phyloP scores from a whole-genome alignment of 2,329 filamentous ascomycete genomes.

The Sporothrix pallida region DNA sequence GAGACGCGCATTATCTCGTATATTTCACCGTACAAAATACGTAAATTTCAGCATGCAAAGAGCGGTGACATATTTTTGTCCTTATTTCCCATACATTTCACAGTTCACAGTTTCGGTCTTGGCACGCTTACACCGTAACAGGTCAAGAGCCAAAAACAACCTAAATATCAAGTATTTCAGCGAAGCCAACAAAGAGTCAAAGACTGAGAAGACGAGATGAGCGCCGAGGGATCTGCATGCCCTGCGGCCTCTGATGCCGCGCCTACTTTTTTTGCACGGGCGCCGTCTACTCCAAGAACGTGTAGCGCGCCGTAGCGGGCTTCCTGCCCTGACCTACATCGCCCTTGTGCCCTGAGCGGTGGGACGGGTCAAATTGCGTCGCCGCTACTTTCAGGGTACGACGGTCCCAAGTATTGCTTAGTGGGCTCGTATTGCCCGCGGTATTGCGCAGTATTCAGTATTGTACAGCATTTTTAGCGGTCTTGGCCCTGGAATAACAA shows the following conservation, averaged over 20 bases:
- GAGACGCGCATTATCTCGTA: neutral
- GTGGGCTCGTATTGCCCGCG: neutral
- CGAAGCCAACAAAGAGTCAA: neutral
- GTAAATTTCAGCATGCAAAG: neutral
- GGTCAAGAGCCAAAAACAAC: neutral
- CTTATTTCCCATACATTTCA: no score
- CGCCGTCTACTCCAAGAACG: conserved; percentile 1
- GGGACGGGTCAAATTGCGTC: neutral
- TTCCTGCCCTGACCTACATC: neutral
- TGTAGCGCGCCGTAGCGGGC: conserved; percentile 10
- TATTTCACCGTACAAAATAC: neutral
- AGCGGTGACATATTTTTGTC: conserved; percentile 9
- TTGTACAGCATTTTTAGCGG: conserved; percentile 1
- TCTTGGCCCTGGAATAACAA: conserved; percentile 12
- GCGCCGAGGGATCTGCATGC: conserved; percentile 15
- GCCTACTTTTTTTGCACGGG: neutral
- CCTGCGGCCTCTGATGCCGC: conserved; percentile 3
- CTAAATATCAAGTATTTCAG: neutral
- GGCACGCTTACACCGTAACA: neutral
- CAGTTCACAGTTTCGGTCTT: neutral
- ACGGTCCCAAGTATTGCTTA: neutral
- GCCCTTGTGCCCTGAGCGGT: conserved; percentile 4
- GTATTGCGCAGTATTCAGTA: neutral
- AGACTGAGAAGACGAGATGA: conserved; percentile 1
- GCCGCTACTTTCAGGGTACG: neutral